A percentile compares a stretch with the other conserved stretches of the same genome.
Conservation (phyloP, 129 eudicot genomes). For the Lactuca sativa region DNA sequence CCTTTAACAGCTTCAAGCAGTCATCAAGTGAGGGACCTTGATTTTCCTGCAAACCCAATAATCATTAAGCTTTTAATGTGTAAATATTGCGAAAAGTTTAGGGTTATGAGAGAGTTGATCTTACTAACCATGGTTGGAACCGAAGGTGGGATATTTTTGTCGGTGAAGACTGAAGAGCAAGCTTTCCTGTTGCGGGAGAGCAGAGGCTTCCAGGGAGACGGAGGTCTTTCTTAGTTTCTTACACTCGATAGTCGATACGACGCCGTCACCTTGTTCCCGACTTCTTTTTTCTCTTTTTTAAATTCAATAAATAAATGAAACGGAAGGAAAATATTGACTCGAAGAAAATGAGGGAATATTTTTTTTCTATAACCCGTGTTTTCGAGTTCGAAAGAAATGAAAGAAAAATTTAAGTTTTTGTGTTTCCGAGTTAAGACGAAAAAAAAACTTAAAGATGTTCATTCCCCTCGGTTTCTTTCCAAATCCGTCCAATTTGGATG, state of each 20-base stretch:
- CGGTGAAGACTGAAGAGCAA: background rate
- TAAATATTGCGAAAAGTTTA: background rate
- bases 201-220: background rate
- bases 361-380: no score
- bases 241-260: background rate
- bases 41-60: constrained; percentile 21
- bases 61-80: background rate
- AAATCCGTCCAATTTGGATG: no score
- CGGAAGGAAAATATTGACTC: no score
- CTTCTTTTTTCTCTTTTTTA: no score
- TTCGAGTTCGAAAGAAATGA: no score
- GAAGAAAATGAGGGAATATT: no score
- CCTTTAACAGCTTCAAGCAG: constrained; percentile 72
- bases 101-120: constrained; percentile 1
- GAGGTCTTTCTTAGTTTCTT: background rate
- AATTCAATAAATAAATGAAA: no score
- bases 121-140: constrained; percentile 19
- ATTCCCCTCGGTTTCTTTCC: no score
- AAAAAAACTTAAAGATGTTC: no score
- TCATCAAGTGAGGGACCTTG: constrained; percentile 51
- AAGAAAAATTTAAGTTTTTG: no score
- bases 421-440: no score
- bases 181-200: constrained; percentile 2
- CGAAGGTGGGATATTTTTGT: background rate
- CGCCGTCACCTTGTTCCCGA: background rate